A percentile compares a stretch with the other conserved stretches of the same genome.
Conservation (phyloP, 2,329 filamentous ascomycete species). For the Fusarium sp. region DNA sequence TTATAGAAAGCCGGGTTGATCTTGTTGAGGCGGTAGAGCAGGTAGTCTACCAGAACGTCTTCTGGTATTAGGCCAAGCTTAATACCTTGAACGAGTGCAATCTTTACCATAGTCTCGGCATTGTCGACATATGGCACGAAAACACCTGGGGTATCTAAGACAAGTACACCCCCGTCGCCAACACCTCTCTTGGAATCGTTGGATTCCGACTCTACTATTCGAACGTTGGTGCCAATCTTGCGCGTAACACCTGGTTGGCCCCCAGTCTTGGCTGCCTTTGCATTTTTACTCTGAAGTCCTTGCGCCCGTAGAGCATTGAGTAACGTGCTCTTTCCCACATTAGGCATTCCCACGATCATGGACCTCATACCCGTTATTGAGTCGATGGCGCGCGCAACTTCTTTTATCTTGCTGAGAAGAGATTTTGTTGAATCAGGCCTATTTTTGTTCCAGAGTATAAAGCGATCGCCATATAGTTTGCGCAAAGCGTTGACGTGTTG, state of each 20-base stretch:
- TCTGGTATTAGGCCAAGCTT: constrained; percentile 87
- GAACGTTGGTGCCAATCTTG: constrained; percentile 84
- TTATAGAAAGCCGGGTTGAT: constrained; percentile 71
- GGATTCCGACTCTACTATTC: constrained; percentile 67
- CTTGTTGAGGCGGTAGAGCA: constrained; percentile 85
- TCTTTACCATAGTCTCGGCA: constrained; percentile 90
- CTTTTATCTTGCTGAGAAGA: constrained; percentile 55
- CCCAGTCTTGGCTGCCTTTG: constrained; percentile 83
- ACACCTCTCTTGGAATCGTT: constrained; percentile 57
- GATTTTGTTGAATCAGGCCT: constrained; percentile 48
- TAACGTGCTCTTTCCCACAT: constrained; percentile 95
- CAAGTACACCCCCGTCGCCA: constrained; percentile 73
- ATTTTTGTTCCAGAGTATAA: constrained; percentile 59
- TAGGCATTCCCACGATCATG: constrained; percentile 96
- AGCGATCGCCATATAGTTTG: constrained; percentile 50
- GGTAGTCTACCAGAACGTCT: constrained; percentile 86
- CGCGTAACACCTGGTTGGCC: constrained; percentile 90
- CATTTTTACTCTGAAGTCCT: constrained; percentile 61
- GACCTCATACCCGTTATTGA: constrained; percentile 84
- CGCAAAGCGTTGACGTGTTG: constrained; percentile 46
- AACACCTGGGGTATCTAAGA: constrained; percentile 93
- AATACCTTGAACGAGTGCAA: constrained; percentile 90
- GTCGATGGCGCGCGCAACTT: constrained; percentile 51
- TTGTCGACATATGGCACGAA: constrained; percentile 93
- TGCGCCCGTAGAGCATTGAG: constrained; percentile 83